Percentiles rank a stretch among this genome's conserved stretches.
Evolutionary conservation across 345 rosid species (phyloP).

Genomic region (Camelina hispida): DNA sequence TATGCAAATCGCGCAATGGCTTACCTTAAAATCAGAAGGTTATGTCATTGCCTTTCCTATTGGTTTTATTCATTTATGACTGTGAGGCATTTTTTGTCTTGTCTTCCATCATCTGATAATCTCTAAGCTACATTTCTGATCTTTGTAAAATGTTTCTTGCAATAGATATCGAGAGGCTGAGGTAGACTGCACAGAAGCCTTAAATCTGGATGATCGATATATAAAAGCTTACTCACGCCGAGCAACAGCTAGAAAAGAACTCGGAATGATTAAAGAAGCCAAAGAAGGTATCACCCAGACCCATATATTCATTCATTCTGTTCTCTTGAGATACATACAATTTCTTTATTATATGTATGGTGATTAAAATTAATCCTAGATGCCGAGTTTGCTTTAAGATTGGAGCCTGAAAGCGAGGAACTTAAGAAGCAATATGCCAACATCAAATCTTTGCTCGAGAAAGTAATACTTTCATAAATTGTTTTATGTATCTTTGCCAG

Average conservation of each 20-base stretch:
- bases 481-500: slow-evolving; percentile 6
- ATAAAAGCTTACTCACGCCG: slow-evolving; percentile 91
- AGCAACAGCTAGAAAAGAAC: slow-evolving; percentile 86
- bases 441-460: slow-evolving; percentile 69
- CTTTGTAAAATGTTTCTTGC: slow-evolving; percentile 18
- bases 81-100: not conserved
- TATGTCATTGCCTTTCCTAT: not conserved
- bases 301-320: slow-evolving; percentile 4
- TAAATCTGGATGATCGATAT: slow-evolving; percentile 87
- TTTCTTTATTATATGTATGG: slow-evolving; percentile 11
- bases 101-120: not conserved
- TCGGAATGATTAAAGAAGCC: slow-evolving; percentile 74
- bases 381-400: slow-evolving; percentile 81
- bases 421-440: slow-evolving; percentile 79
- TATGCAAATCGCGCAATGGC: slow-evolving; percentile 96
- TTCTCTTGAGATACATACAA: not conserved
- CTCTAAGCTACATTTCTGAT: not conserved
- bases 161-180: slow-evolving; percentile 83
- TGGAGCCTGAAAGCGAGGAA: slow-evolving; percentile 90
- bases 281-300: slow-evolving; percentile 57
- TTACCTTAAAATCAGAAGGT: slow-evolving; percentile 82
- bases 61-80: slow-evolving; percentile 2
- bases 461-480: slow-evolving; percentile 48
- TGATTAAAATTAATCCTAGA: slow-evolving; percentile 55
- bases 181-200: slow-evolving; percentile 91